phyloP scores from a whole-genome alignment of 495 filamentous ascomycete genomes.

The Neurospora hispaniola region DNA sequence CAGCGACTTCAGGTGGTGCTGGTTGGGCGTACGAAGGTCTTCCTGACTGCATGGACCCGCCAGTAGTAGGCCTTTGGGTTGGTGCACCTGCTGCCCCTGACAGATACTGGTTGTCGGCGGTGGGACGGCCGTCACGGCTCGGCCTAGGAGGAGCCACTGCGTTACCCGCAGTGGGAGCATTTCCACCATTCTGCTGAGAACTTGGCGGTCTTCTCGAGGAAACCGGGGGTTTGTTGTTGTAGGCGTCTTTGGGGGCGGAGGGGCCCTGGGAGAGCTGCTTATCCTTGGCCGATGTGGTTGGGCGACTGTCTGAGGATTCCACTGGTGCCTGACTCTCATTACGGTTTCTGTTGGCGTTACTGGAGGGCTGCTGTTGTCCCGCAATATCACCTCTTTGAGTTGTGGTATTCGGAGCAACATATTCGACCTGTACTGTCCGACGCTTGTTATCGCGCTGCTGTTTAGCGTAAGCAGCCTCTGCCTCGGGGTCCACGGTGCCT shows the following conservation, averaged over 20 bases:
- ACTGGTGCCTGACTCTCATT: constrained; percentile 38
- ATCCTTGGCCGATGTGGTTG: constrained; percentile 30
- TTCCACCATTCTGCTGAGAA: constrained; percentile 21
- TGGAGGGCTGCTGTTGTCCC: constrained; percentile 10
- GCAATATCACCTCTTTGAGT: constrained; percentile 49
- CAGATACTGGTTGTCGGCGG: constrained; percentile 38
- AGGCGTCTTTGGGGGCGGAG: constrained; percentile 30
- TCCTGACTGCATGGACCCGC: constrained; percentile 71
- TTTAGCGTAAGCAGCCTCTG: constrained; percentile 33
- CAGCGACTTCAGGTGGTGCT: constrained; percentile 73
- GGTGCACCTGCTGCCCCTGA: constrained; percentile 30
- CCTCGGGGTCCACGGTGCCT: constrained; percentile 62
- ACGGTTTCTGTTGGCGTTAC: constrained; percentile 41
- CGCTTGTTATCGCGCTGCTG: constrained; percentile 81
- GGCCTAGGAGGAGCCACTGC: constrained; percentile 35
- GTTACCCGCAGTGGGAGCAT: constrained; percentile 10
- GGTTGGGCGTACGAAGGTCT: constrained; percentile 85
- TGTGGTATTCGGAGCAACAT: constrained; percentile 82
- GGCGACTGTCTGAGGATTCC: constrained; percentile 21
- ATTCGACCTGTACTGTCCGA: constrained; percentile 93
- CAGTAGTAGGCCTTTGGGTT: constrained; percentile 61
- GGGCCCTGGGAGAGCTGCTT: constrained; percentile 46
- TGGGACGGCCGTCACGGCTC: constrained; percentile 43
- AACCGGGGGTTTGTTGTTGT: constrained; percentile 27
- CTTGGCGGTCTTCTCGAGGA: constrained; percentile 35